A percentile compares a stretch with the other conserved stretches of the same genome.
These are phyloP conservation scores for Ramularia endophylla DNA, from an alignment of 2,329 filamentous ascomycete species.

Conservation along the genomic window DNA sequence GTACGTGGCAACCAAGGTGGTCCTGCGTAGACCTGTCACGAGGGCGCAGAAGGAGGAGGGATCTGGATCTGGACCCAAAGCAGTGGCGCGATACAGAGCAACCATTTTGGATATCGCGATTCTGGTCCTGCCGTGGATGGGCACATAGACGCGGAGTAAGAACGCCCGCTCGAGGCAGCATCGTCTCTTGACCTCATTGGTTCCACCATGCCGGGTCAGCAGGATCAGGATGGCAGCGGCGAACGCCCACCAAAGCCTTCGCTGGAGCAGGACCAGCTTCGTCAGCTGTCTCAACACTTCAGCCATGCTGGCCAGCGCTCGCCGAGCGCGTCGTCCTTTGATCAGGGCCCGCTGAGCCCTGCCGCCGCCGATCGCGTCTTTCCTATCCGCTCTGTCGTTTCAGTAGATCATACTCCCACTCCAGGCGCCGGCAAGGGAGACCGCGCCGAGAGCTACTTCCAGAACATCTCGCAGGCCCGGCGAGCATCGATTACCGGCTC, in stretches of 20 bases:
- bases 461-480: slow-evolving; percentile 17
- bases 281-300: not conserved
- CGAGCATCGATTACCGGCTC: slow-evolving; percentile 11
- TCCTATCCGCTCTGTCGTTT: slow-evolving; percentile 74
- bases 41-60: too few relatives aligned
- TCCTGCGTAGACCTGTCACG: too few relatives aligned
- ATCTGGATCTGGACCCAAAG: too few relatives aligned
- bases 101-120: too few relatives aligned
- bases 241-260: slow-evolving; percentile 1
- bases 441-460: slow-evolving; percentile 33
- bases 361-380: slow-evolving; percentile 59
- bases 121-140: too few relatives aligned
- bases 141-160: too few relatives aligned
- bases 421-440: slow-evolving; percentile 11
- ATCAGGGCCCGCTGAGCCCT: slow-evolving; percentile 33
- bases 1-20: too few relatives aligned
- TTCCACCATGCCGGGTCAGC: not conserved
- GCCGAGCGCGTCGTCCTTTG: slow-evolving; percentile 5
- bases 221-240: not conserved
- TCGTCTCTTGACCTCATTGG: too few relatives aligned
- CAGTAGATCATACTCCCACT: slow-evolving; percentile 54
- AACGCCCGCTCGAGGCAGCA: too few relatives aligned
- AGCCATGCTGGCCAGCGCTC: slow-evolving; percentile 3
- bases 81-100: too few relatives aligned
- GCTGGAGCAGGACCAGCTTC: slow-evolving; percentile 8